Conservation (phyloP, 345 rosid species). For the Populus deltoides region DNA sequence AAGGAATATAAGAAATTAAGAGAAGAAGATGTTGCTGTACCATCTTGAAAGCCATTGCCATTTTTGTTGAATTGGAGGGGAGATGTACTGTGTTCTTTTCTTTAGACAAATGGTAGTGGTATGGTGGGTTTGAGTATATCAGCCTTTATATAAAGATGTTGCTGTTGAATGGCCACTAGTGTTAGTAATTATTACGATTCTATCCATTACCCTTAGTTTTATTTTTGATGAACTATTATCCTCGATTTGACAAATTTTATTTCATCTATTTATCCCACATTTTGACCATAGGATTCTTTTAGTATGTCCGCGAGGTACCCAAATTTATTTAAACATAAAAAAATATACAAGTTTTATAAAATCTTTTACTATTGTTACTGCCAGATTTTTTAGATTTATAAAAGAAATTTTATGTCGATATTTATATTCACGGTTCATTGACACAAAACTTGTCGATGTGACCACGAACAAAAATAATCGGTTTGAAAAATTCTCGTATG, state of each 20-base stretch:
- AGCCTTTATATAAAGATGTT: conserved; percentile 41
- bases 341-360: no score
- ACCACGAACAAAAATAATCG: no score
- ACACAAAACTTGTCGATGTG: no score
- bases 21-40: conserved; percentile 26
- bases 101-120: not conserved
- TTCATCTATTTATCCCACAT: no score
- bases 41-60: conserved; percentile 99
- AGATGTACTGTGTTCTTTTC: not conserved
- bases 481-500: no score
- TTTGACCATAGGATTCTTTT: no score
- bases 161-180: conserved; percentile 30
- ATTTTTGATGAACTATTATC: not conserved
- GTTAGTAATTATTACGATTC: conserved; percentile 29
- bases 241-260: not conserved
- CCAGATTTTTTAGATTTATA: rapidly evolving
- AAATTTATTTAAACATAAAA: no score
- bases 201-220: not conserved
- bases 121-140: not conserved
- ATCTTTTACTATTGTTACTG: no score
- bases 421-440: no score
- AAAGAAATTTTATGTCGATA: no score
- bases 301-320: no score
- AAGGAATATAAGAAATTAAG: not conserved
- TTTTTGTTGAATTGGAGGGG: conserved; percentile 31